phyloP scores from a whole-genome alignment of 2,329 filamentous ascomycete genomes.

The Metarhizium guizhouense region DNA sequence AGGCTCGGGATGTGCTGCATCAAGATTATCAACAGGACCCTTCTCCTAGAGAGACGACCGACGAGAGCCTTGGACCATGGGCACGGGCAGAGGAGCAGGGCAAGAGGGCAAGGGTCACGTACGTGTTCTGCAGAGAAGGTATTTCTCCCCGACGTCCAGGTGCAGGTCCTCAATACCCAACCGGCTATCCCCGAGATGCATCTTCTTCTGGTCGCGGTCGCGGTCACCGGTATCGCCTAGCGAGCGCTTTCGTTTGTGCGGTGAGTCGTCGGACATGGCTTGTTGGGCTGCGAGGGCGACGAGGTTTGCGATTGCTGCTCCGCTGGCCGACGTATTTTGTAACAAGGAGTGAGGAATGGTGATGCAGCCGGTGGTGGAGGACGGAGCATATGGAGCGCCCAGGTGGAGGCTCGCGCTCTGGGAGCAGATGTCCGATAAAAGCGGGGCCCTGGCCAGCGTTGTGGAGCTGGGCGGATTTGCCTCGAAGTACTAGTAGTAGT shows the following conservation, averaged over 20 bases:
- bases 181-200: conserved; percentile 51
- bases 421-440: neutral
- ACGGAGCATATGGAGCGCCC: conserved; percentile 4
- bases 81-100: too few species aligned
- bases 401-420: conserved; percentile 1
- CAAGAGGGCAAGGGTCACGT: conserved; percentile 43
- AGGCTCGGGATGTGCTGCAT: conserved; percentile 37
- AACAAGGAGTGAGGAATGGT: conserved; percentile 4
- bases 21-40: conserved; percentile 11
- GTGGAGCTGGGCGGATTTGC: too few species aligned
- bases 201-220: conserved; percentile 51
- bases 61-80: too few species aligned
- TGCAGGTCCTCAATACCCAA: conserved; percentile 56
- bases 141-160: conserved; percentile 57
- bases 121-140: conserved; percentile 58
- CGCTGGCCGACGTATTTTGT: neutral
- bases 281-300: conserved; percentile 44
- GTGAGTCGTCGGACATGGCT: conserved; percentile 41
- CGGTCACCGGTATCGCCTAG: conserved; percentile 47
- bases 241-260: conserved; percentile 54
- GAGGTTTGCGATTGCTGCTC: conserved; percentile 14
- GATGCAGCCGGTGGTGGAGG: conserved; percentile 6
- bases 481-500: too few species aligned
- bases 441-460: too few species aligned
- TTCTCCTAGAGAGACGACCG: conserved; percentile 11